These are phyloP conservation scores for Urochloa ruziziensis DNA, from an alignment of 176 grass and related monocot species.

Conservation along the genomic window DNA sequence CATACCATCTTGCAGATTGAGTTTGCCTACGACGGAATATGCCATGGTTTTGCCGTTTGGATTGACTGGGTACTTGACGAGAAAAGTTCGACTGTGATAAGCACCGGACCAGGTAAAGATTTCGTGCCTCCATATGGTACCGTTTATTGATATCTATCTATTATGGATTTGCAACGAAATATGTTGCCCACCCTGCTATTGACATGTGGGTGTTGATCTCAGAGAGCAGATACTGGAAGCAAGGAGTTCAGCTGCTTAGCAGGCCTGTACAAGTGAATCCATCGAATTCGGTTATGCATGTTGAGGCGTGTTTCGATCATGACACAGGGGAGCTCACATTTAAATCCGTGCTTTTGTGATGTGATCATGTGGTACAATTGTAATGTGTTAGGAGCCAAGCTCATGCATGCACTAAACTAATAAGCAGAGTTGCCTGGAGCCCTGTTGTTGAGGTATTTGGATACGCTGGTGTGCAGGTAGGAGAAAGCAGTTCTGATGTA, in stretches of 20 bases:
- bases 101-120: constrained; percentile 72
- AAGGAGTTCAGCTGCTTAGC: constrained; percentile 82
- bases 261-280: constrained; percentile 46
- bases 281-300: constrained; percentile 11
- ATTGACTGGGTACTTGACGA: constrained; percentile 87
- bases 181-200: neutral
- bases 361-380: neutral
- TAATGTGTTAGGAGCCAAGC: neutral
- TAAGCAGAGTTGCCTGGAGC: too few relatives aligned
- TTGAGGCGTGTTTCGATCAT: constrained; percentile 67
- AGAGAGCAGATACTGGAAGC: constrained; percentile 88
- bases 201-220: constrained; percentile 20
- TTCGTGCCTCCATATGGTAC: neutral
- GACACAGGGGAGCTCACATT: constrained; percentile 48
- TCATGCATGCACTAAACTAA: neutral
- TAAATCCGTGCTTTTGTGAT: constrained; percentile 27
- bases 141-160: neutral
- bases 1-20: constrained; percentile 45
- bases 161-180: neutral
- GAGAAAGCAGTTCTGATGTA: too few relatives aligned
- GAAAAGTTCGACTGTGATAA: constrained; percentile 40
- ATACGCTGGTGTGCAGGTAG: too few relatives aligned
- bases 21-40: constrained; percentile 55
- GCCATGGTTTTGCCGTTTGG: constrained; percentile 85
- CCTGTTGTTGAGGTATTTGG: too few relatives aligned